A percentile compares a stretch with the other conserved stretches of the same genome.
phyloP scores from a whole-genome alignment of 164 flowering plant species.

The Houttuynia cordata region DNA sequence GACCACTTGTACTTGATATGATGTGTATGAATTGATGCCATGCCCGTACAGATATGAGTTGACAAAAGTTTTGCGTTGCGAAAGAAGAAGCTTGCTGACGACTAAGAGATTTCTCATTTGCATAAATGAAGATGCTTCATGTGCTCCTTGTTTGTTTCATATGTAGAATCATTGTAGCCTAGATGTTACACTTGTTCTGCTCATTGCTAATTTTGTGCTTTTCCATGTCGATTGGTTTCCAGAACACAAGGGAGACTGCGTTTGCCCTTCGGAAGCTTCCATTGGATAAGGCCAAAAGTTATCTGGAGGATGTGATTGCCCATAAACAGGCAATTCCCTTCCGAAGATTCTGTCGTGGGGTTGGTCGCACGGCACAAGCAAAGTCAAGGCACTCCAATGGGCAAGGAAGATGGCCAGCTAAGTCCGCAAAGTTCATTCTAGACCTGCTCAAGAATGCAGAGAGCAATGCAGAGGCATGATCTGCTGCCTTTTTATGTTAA shows the following conservation, averaged over 20 bases:
- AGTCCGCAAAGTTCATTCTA: slow-evolving; percentile 74
- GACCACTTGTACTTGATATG: no score
- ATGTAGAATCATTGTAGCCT: not conserved
- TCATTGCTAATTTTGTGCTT: no score
- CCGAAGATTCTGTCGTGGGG: slow-evolving; percentile 87
- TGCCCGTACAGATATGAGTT: no score
- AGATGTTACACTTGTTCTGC: not conserved
- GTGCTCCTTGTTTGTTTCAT: not conserved
- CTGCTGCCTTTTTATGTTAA: not conserved
- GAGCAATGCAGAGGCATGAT: slow-evolving; percentile 83
- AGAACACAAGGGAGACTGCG: slow-evolving; percentile 95
- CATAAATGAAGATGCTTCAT: no score
- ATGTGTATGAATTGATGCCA: no score
- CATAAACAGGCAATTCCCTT: slow-evolving; percentile 96
- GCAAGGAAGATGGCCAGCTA: slow-evolving; percentile 94
- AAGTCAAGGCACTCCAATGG: slow-evolving; percentile 84
- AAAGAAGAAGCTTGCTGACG: no score
- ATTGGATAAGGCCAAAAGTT: slow-evolving; percentile 69
- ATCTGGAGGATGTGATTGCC: slow-evolving; percentile 77
- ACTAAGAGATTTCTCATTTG: no score
- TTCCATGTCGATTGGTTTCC: not conserved
- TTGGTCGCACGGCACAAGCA: slow-evolving; percentile 94
- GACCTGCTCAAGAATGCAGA: slow-evolving; percentile 95
- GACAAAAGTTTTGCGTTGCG: no score
- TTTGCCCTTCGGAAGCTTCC: slow-evolving; percentile 59